Evolutionary conservation across 352 stramenopile species (phyloP), one percentile per base, ranked within the genome.

Genomic region (Globisporangium ultimum): DNA sequence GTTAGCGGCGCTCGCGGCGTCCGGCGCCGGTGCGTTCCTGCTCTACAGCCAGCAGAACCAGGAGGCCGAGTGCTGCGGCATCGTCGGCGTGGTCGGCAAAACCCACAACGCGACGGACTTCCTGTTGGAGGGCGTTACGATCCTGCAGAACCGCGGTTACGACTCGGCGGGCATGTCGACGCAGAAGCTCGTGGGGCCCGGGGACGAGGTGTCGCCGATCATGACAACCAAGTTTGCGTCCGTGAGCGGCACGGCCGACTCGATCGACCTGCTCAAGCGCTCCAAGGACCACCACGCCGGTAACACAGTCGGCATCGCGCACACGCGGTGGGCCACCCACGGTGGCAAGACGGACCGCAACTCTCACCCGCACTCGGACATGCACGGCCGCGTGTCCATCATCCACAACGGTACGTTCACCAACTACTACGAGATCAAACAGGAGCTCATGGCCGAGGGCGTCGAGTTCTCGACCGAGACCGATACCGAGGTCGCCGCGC

Each of bases 361-460:
- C 87, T 97, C 97, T 22, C 97, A 99, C 73, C 97, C 97, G 40
- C 97, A 99, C 76, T 93, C 71, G 52, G 96, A 98, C 80, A 93
- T 87, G 56, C 87, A 97, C 54, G 83, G 89, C 51, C 81, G 88
- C 51, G 93, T 99, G 53, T 95, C 94, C 7, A 67, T 99, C n/a
- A 96, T 99, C 18, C 97, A 99, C 79, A 99, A 99, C 72, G 97
- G 97, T 47, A 99, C 97, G 34, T 96, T 99, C 65, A 99, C 98
- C 59, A 99, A 99, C 74, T 96, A 97, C 69, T 81, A 91, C 66
- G 82, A 93, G 62, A 81, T 97, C 60, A 96, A 96, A 68, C 87
- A 95, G 66, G 83, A 93, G 74, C 69, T 93, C 9, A 65, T 91
- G 56, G 74, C 67, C 53, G 81, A 87, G 55, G 96, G 97, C 43